Evolutionary conservation across 345 rosid genomes (phyloP).

Genomic region (Lepidium africanum): DNA sequence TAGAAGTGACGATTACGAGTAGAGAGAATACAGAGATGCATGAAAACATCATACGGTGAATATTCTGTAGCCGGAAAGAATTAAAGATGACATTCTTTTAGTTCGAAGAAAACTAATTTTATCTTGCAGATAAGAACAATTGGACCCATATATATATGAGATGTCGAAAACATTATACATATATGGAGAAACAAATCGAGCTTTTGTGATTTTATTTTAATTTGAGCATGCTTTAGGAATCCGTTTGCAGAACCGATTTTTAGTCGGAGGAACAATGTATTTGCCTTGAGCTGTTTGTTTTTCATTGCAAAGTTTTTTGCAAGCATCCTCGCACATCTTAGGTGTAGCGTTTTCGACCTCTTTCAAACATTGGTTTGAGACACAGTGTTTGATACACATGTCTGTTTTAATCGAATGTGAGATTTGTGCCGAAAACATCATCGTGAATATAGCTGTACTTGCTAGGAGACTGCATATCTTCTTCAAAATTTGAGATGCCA

Average conservation of each 20-base stretch:
- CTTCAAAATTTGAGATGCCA: not conserved
- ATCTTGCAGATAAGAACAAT: not conserved
- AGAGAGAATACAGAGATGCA: no score
- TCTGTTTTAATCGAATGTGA: not conserved
- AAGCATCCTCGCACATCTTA: not conserved
- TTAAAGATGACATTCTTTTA: not conserved
- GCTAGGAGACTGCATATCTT: not conserved
- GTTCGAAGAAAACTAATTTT: not conserved
- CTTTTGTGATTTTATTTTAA: not conserved
- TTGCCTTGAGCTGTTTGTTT: not conserved
- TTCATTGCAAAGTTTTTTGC: slow-evolving; percentile 3
- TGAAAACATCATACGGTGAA: not conserved
- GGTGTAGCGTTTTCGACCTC: not conserved
- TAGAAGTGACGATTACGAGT: no score
- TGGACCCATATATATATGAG: not conserved
- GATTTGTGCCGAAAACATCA: not conserved
- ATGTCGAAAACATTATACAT: not conserved
- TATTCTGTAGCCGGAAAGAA: not conserved
- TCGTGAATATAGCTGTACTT: not conserved
- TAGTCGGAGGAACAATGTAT: not conserved
- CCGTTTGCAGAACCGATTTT: not conserved
- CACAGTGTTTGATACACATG: not conserved
- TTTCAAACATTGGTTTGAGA: not conserved
- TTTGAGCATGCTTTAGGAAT: not conserved
- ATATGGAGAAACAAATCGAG: not conserved